Evolutionary conservation across 106 monocot species (phyloP).

Genomic region (Chionographis japonica): DNA sequence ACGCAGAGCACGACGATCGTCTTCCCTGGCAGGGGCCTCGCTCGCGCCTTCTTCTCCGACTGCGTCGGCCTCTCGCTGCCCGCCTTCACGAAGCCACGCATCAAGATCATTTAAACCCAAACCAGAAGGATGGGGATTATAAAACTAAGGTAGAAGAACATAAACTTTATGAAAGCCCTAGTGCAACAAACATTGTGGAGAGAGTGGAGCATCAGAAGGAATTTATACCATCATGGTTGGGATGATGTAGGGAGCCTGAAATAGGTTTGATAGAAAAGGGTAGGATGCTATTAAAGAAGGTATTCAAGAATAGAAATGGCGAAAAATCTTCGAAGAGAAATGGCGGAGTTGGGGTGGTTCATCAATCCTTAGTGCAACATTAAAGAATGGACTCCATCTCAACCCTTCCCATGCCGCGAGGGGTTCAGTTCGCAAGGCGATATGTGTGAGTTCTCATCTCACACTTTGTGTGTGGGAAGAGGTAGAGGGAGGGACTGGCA

Average conservation of each 20-base stretch:
- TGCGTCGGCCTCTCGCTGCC: slow-evolving; percentile 33
- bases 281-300: background rate
- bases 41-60: slow-evolving; percentile 59
- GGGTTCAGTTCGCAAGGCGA: slow-evolving; percentile 25
- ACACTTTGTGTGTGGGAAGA: slow-evolving; percentile 26
- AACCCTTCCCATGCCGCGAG: slow-evolving; percentile 1
- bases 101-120: background rate
- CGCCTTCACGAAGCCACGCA: slow-evolving; percentile 30
- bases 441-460: slow-evolving; percentile 38
- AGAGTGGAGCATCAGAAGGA: background rate
- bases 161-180: background rate
- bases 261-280: background rate
- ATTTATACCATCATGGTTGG: slow-evolving; percentile 1
- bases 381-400: slow-evolving; percentile 1
- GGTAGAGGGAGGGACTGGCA: no score
- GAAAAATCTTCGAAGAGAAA: background rate
- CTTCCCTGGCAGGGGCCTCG: slow-evolving; percentile 33
- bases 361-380: slow-evolving; percentile 7
- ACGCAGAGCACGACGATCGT: slow-evolving; percentile 37
- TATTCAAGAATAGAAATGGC: background rate
- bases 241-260: background rate
- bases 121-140: background rate
- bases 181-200: background rate
- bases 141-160: background rate
- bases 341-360: background rate